Evolutionary conservation across 116 monocot genomes (phyloP), one percentile per base, ranked within the genome.

Genomic region (Iris pallida): DNA sequence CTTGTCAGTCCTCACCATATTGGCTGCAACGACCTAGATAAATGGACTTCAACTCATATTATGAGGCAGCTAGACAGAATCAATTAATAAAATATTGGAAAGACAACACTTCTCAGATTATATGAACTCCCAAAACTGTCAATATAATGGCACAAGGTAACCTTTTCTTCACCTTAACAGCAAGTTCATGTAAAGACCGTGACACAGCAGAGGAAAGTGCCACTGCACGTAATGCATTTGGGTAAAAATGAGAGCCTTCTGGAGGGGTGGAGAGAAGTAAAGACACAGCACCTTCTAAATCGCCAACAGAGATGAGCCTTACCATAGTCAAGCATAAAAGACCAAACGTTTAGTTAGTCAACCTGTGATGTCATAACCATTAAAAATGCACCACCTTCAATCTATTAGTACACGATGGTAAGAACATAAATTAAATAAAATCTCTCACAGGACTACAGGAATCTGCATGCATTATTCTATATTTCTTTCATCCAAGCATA

Each of bases 1-100:
- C 74, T 93, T 90, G 61, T 98, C 98, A 41, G 93, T 98, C 75
- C 98, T 90, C 42, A 98, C 93, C 98, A 98, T 98, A 86, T 98
- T 98, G 57, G 98, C 98, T 42, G 98, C 98, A 75, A 98, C 86
- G 70, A 98, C 98, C 98, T 98, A 68, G 63, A 67, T 4, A 55
- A 63, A 60, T 13, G 46, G 2, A 20, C 45, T 18, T 9, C 17
- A 64, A 13, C 49, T 9, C 49, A 51, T 51, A 51, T 51, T 51
- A 51, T 51, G 49, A 51, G 7, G 5, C 5, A 61, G 44, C 20
- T n/a, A 61, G n/a, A 61, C 40, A 60, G 4, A 30, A 59, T 61
- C 15, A n/a, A 5, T 44, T 61, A 61, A 61, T 61, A 44, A 65
- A 48, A 47, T 49, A 13, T 53, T 53, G 11, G 15, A 53, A 53